Evolutionary conservation across 2,329 filamentous ascomycete genomes (phyloP).

Genomic region (Diaporthe sp.): DNA sequence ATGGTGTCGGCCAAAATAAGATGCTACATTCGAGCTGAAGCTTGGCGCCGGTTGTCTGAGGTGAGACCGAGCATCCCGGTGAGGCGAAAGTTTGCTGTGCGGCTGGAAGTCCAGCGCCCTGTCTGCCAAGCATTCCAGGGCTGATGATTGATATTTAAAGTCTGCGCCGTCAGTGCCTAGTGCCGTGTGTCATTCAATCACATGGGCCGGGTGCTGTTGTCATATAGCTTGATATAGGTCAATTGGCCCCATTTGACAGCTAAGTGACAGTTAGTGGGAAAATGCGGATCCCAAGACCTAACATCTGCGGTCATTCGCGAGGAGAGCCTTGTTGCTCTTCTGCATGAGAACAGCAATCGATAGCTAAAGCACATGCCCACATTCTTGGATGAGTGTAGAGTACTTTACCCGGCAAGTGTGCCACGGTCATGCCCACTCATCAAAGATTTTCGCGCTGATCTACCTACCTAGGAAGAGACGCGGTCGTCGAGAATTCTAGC

Average conservation of each 20-base stretch:
- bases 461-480: neutral
- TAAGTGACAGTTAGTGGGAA: neutral
- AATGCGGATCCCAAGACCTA: neutral
- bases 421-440: neutral
- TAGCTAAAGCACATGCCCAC: neutral
- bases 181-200: neutral
- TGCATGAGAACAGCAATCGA: too few relatives aligned
- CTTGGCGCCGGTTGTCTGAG: constrained; percentile 22
- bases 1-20: neutral
- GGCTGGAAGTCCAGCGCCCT: constrained; percentile 1
- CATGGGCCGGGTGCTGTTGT: neutral
- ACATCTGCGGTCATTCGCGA: neutral
- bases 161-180: neutral
- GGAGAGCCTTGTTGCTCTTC: neutral
- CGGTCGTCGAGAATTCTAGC: neutral
- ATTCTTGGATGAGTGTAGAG: neutral
- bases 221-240: constrained; percentile 1
- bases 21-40: constrained; percentile 16
- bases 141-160: neutral
- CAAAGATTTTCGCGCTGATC: neutral
- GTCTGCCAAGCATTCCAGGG: constrained; percentile 11
- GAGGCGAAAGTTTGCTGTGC: neutral
- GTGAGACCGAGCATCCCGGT: constrained; percentile 14
- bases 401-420: neutral
- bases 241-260: neutral